phyloP scores from a whole-genome alignment of 768 basidiomycete genomes.

The Xanthoconium stramineum region DNA sequence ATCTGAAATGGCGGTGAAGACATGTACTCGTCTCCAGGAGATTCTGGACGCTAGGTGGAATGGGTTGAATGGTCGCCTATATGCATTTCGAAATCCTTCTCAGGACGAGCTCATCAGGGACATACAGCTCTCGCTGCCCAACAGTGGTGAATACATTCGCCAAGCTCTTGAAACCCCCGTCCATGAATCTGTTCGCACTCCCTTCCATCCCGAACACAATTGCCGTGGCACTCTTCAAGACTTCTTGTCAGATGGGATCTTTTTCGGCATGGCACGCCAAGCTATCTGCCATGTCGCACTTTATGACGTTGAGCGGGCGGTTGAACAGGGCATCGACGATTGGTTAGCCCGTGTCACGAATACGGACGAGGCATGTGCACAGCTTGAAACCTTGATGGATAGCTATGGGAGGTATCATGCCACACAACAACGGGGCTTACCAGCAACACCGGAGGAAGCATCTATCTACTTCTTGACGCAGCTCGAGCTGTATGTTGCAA shows the following conservation, averaged over 20 bases:
- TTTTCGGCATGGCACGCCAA: background rate
- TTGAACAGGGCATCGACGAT: conserved; percentile 27
- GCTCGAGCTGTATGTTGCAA: no score
- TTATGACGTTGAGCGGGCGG: conserved; percentile 35
- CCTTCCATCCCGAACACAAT: background rate
- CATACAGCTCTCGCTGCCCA: conserved; percentile 31
- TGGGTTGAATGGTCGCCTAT: conserved; percentile 22
- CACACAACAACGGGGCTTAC: no score
- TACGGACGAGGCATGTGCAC: conserved; percentile 4
- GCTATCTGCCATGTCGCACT: conserved; percentile 19
- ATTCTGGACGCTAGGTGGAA: conserved; percentile 34
- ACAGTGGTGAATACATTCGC: background rate
- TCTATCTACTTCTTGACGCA: no score
- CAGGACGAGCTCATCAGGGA: conserved; percentile 17
- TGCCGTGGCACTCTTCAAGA: conserved; percentile 3
- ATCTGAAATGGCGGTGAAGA: conserved; percentile 38
- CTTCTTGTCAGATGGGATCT: conserved; percentile 13
- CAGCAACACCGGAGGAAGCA: no score
- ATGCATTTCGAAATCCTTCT: conserved; percentile 18
- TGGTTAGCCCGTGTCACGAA: conserved; percentile 27
- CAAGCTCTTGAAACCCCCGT: conserved; percentile 8
- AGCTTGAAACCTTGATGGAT: conserved; percentile 16
- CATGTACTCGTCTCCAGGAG: conserved; percentile 18
- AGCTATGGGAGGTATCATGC: no score
- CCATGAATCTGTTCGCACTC: rapidly evolving